Evolutionary conservation across 2,329 filamentous ascomycete species (phyloP), one percentile per base, ranked within the genome.

Genomic region (Clonostachys rhizophaga): DNA sequence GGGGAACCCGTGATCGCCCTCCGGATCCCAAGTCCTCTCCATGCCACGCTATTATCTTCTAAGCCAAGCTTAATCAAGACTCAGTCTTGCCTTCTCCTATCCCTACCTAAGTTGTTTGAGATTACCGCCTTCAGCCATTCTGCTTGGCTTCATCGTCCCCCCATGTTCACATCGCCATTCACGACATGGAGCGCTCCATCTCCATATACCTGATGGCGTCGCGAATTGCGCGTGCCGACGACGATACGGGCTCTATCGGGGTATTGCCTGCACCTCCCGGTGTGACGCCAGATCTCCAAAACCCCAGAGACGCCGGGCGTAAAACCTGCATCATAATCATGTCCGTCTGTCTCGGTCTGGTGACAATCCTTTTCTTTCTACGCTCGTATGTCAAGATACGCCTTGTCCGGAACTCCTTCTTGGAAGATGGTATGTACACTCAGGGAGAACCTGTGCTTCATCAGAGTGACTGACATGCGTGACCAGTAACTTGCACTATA

Each of bases 311-410:
- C 17, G 36, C 36, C 14, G 36, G 36, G 11, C 36, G 17, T n/a
- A 18, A 18, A 18, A 18, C 14, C 36, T 49, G 55, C 17, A 39
- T 57, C 4, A 49, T 39, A 5, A 49, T 40, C 6, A 46, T 57
- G 42, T 45, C 49, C 30, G 41, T 50, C 4, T 54, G 55, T 50
- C 47, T 34, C 43, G 41, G 34, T 14, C 11, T 51, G 9, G 44
- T 51, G 39, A 51, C 50, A 2, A 24, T 42, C 12, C 20, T 42
- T 16, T 42, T 42, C 20, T 16, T 20, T 24, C 40, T 55, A n/a
- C 52, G 56, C 30, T 50, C 49, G 18, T 54, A 51, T 30, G 47
- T 50, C 18, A 58, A 56, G 40, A 37, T 50, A 14, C 48, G 42
- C 7, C 41, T 49, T 11, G 41, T 35, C 30, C 44, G 40, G 36